Evolutionary conservation across 2,329 filamentous ascomycete genomes (phyloP).

Genomic region (Verticillium tricorpus): DNA sequence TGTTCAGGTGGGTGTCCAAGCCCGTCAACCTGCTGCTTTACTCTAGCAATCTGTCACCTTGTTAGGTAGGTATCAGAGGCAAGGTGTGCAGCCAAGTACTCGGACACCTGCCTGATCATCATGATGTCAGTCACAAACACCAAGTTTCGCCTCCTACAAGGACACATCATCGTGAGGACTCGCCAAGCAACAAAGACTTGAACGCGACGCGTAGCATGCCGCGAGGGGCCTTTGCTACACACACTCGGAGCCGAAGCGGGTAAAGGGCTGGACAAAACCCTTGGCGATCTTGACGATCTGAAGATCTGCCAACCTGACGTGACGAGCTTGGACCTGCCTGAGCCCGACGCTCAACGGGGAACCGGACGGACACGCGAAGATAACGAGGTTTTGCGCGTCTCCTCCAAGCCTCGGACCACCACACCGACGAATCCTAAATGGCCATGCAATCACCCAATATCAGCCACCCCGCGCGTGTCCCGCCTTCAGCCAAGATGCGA

Average conservation of each 20-base stretch:
- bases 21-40: no score
- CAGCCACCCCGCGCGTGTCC: not conserved
- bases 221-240: not conserved
- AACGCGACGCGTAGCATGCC: not conserved
- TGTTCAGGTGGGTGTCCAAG: no score
- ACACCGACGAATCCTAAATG: not conserved
- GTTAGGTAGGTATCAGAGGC: no score
- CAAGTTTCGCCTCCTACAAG: not conserved
- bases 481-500: not conserved
- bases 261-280: not conserved
- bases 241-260: not conserved
- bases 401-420: not conserved
- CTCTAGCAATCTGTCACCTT: no score
- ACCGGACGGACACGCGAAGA: not conserved
- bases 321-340: not conserved
- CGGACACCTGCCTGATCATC: no score
- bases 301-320: not conserved
- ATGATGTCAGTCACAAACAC: not conserved
- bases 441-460: not conserved
- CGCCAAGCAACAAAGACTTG: not conserved
- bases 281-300: not conserved
- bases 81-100: no score
- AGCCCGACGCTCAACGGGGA: not conserved
- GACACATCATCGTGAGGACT: not conserved
- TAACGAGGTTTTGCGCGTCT: not conserved